Evolutionary conservation across 495 filamentous ascomycete genomes (phyloP).

Genomic region (Schizothecium vesticola): DNA sequence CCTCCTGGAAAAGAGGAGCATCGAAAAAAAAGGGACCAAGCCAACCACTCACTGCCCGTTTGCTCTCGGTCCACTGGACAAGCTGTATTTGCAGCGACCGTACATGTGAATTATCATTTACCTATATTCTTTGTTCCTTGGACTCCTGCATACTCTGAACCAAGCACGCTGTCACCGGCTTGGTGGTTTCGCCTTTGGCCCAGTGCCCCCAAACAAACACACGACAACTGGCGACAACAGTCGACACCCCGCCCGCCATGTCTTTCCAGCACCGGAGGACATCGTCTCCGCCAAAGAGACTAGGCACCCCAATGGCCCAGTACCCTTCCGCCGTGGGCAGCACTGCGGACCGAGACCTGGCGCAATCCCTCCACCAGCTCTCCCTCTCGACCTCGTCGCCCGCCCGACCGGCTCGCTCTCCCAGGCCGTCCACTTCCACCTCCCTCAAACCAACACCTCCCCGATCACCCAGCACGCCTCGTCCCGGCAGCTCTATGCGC

Average conservation of each 20-base stretch:
- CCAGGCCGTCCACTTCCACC: conserved; percentile 16
- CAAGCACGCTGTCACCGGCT: background rate
- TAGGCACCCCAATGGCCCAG: conserved; percentile 14
- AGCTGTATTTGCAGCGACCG: background rate
- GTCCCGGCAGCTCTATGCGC: conserved; percentile 36
- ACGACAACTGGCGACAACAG: background rate
- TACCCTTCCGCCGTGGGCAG: conserved; percentile 14
- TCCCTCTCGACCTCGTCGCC: conserved; percentile 28
- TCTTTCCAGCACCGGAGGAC: background rate
- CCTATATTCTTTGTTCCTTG: conserved; percentile 3
- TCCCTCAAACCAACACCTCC: conserved; percentile 23
- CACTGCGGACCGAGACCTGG: conserved; percentile 29
- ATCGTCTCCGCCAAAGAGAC: conserved; percentile 7
- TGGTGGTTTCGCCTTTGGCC: background rate
- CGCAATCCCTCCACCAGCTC: conserved; percentile 38
- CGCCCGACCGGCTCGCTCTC: conserved; percentile 20
- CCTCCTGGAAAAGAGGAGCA: conserved; percentile 1
- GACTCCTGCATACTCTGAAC: background rate
- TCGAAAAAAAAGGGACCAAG: background rate
- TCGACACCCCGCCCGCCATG: background rate
- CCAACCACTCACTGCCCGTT: background rate
- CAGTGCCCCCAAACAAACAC: background rate
- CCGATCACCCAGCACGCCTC: conserved; percentile 32
- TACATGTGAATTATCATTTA: background rate
- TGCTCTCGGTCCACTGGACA: background rate